These are phyloP conservation scores for Aureobasidium zeae DNA, from an alignment of 2,329 filamentous ascomycete species.

Conservation along the genomic window DNA sequence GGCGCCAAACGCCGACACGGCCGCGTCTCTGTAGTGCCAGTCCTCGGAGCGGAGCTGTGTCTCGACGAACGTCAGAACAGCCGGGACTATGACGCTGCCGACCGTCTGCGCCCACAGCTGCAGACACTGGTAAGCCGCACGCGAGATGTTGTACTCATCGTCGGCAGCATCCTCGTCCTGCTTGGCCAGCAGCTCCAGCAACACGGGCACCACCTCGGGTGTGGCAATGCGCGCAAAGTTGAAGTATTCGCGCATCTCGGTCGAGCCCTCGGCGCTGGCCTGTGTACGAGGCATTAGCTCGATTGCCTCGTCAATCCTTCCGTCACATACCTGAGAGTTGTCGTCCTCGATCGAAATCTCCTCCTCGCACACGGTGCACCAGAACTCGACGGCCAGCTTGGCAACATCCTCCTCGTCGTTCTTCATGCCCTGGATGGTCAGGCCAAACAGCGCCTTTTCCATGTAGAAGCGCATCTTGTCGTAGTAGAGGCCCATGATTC, in stretches of 20 bases:
- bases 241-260: constrained; percentile 84
- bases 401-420: constrained; percentile 94
- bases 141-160: constrained; percentile 94
- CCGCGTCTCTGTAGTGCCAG: constrained; percentile 91
- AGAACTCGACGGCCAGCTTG: constrained; percentile 97
- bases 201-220: constrained; percentile 85
- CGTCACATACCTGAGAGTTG: constrained; percentile 65
- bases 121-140: constrained; percentile 91
- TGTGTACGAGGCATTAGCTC: too few relatives aligned
- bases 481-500: constrained; percentile 98
- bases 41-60: constrained; percentile 79
- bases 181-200: constrained; percentile 81
- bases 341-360: constrained; percentile 97
- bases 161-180: constrained; percentile 96
- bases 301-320: too few relatives aligned
- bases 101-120: constrained; percentile 93
- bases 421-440: constrained; percentile 98
- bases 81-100: constrained; percentile 69
- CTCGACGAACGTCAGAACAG: constrained; percentile 87
- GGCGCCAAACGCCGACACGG: constrained; percentile 91
- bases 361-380: constrained; percentile 99
- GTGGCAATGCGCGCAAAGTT: constrained; percentile 92
- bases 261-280: constrained; percentile 58
- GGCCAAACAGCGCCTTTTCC: constrained; percentile 97
- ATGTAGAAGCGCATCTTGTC: constrained; percentile 99